These are phyloP conservation scores for Rhynchosporium graminicola DNA, from an alignment of 2,329 filamentous ascomycete genomes.

Conservation along the genomic window DNA sequence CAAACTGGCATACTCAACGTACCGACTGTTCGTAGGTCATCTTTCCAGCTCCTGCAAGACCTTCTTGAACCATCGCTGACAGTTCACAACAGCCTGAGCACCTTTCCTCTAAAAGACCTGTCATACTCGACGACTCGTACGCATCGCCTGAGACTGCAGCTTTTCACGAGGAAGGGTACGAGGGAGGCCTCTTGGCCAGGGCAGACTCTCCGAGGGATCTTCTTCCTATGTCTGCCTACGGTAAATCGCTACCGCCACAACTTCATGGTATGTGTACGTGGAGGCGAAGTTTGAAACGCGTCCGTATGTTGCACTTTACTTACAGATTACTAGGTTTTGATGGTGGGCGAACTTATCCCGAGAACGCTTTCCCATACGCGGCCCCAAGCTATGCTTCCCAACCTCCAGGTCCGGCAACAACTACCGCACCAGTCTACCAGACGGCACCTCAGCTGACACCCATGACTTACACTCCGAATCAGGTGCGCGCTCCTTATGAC, in stretches of 20 bases:
- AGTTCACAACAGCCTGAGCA: conserved; percentile 35
- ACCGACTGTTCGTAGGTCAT: conserved; percentile 39
- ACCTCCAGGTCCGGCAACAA: conserved; percentile 48
- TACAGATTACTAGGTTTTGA: conserved; percentile 37
- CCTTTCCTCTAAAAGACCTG: conserved; percentile 36
- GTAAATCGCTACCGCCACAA: conserved; percentile 72
- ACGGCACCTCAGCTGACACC: conserved; percentile 36
- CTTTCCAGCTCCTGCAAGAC: not conserved
- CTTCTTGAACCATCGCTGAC: not conserved
- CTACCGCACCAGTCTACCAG: conserved; percentile 33
- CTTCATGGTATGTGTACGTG: conserved; percentile 71
- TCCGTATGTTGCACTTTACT: conserved; percentile 15
- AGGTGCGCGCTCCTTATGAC: conserved; percentile 56
- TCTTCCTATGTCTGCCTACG: conserved; percentile 80
- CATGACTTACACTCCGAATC: conserved; percentile 46
- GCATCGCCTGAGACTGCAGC: conserved; percentile 41
- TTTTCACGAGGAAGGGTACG: conserved; percentile 42
- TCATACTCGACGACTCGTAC: conserved; percentile 42
- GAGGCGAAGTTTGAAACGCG: conserved; percentile 2
- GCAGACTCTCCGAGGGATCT: conserved; percentile 38
- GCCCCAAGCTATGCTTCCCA: conserved; percentile 51
- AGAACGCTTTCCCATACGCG: conserved; percentile 49
- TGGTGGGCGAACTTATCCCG: conserved; percentile 37
- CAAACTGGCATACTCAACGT: conserved; percentile 42
- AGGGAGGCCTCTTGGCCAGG: conserved; percentile 41